Percentiles rank a stretch among this genome's conserved stretches.
phyloP scores from a whole-genome alignment of 441 rosid species.

The Theobroma grandiflorum region DNA sequence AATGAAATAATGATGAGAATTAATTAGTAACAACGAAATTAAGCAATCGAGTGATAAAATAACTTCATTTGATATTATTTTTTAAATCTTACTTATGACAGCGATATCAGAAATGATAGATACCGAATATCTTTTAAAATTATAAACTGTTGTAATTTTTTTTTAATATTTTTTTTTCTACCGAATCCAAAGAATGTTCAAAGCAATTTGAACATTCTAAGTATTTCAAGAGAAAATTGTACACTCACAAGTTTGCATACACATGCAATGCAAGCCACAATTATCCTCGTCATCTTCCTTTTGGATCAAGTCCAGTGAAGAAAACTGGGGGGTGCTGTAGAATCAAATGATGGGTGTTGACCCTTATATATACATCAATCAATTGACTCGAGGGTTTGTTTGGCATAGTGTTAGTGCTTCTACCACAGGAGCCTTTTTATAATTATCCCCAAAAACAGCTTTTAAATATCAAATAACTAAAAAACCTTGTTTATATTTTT shows the following conservation, averaged over 20 bases:
- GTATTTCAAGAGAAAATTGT: neutral
- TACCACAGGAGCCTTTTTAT: too few species aligned
- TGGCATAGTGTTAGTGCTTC: too few species aligned
- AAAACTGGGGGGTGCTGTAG: neutral
- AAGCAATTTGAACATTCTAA: neutral
- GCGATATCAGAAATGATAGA: too few species aligned
- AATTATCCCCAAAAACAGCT: too few species aligned
- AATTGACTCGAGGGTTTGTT: neutral
- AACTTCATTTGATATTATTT: neutral
- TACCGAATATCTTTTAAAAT: neutral
- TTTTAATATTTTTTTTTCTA: neutral
- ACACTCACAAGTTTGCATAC: neutral
- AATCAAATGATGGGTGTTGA: neutral
- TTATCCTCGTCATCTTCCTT: neutral
- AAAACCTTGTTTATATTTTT: too few species aligned
- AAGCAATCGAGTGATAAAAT: neutral
- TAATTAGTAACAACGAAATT: neutral
- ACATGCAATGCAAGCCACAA: slow-evolving; percentile 7
- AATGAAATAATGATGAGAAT: too few species aligned
- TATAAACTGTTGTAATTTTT: neutral
- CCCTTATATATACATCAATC: neutral
- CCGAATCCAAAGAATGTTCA: neutral
- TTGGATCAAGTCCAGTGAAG: neutral
- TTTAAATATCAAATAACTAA: too few species aligned
- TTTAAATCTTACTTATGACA: too few species aligned